A percentile compares a stretch with the other conserved stretches of the same genome.
Conservation (phyloP, 2,329 filamentous ascomycete genomes). For the Alternaria infectoria region DNA sequence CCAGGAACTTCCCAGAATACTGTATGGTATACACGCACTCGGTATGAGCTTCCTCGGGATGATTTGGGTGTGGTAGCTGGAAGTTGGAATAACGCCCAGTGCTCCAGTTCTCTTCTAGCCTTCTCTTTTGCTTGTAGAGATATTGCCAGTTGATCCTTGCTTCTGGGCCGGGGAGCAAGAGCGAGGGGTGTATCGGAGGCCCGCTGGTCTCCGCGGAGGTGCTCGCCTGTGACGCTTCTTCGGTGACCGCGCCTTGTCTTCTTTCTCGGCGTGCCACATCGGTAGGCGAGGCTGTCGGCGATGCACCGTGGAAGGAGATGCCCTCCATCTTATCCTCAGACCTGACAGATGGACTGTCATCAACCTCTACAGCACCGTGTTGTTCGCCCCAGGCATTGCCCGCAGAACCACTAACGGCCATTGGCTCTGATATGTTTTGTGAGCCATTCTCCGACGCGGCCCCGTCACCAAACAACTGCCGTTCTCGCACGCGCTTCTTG, state of each 20-base stretch:
- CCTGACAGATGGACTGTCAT: slow-evolving; percentile 40
- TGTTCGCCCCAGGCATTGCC: slow-evolving; percentile 53
- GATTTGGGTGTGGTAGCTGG: slow-evolving; percentile 82
- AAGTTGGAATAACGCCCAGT: slow-evolving; percentile 83
- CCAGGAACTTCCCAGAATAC: slow-evolving; percentile 82
- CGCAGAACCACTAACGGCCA: slow-evolving; percentile 24
- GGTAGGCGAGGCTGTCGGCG: slow-evolving; percentile 23
- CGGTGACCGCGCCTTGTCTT: slow-evolving; percentile 15
- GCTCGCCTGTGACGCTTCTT: slow-evolving; percentile 14
- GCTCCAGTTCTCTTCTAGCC: slow-evolving; percentile 91
- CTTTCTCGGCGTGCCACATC: slow-evolving; percentile 23
- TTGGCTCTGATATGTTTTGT: slow-evolving; percentile 26
- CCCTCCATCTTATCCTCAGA: slow-evolving; percentile 49
- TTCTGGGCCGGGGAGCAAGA: slow-evolving; percentile 48
- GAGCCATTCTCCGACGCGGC: slow-evolving; percentile 28
- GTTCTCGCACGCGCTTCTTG: slow-evolving; percentile 59
- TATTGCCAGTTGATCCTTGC: slow-evolving; percentile 88
- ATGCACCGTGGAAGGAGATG: slow-evolving; percentile 36
- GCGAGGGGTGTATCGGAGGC: slow-evolving; percentile 39
- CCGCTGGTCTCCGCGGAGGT: neutral
- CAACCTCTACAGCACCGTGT: slow-evolving; percentile 56
- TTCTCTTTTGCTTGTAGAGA: slow-evolving; percentile 84
- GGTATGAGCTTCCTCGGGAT: slow-evolving; percentile 80
- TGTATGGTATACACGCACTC: slow-evolving; percentile 97
- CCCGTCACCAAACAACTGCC: slow-evolving; percentile 51